These are phyloP conservation scores for Candida boidinii DNA, from an alignment of 805 yeast species.

Conservation along the genomic window DNA sequence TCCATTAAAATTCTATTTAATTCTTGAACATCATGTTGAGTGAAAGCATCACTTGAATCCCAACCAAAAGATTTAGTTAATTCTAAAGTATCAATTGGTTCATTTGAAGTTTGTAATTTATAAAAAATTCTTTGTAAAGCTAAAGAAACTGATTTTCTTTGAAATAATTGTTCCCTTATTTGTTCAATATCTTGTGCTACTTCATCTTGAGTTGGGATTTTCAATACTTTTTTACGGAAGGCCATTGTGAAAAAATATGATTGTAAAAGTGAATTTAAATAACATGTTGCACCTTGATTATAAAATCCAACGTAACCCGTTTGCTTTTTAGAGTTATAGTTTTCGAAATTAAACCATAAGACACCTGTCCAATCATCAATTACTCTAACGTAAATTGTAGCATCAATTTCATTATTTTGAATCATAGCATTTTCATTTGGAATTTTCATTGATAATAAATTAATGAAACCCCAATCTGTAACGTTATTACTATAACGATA, in stretches of 20 bases:
- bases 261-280: conserved; percentile 85
- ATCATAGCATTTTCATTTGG: conserved; percentile 18
- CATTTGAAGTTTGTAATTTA: conserved; percentile 60
- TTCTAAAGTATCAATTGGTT: conserved; percentile 78
- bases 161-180: conserved; percentile 21
- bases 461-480: conserved; percentile 95
- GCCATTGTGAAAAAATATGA: conserved; percentile 78
- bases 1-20: conserved; percentile 94
- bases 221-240: conserved; percentile 80
- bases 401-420: conserved; percentile 49
- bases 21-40: conserved; percentile 98
- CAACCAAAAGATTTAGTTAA: conserved; percentile 93
- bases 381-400: conserved; percentile 70
- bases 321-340: conserved; percentile 76
- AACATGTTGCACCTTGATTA: conserved; percentile 98
- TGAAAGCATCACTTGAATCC: conserved; percentile 92
- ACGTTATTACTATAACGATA: conserved; percentile 73
- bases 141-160: conserved; percentile 55
- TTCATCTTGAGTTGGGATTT: conserved; percentile 72
- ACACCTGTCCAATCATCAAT: conserved; percentile 90
- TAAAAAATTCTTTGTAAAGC: conserved; percentile 88
- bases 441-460: conserved; percentile 53
- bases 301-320: conserved; percentile 91
- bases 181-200: conserved; percentile 23
- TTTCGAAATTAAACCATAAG: conserved; percentile 80